Percentiles rank a stretch among this genome's conserved stretches.
Evolutionary conservation across 805 yeast species (phyloP).

Genomic region (Lachancea fermentati): DNA sequence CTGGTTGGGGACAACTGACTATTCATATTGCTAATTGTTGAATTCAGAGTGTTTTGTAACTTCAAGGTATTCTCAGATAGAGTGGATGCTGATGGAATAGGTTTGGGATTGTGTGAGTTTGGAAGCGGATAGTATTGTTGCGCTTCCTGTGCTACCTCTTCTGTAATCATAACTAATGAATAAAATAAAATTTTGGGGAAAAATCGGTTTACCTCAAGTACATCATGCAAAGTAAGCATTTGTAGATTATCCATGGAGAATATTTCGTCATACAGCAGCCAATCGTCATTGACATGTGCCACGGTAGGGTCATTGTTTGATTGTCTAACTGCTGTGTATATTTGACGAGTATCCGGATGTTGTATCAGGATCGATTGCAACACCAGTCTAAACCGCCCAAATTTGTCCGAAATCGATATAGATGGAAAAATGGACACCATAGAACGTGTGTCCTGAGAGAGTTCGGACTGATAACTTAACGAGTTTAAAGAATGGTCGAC

Average conservation of each 20-base stretch:
- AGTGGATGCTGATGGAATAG: conserved; percentile 2
- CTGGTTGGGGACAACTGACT: background rate
- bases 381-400: conserved; percentile 31
- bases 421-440: conserved; percentile 28
- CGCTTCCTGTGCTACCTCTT: conserved; percentile 6
- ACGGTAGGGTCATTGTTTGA: conserved; percentile 22
- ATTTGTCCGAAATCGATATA: conserved; percentile 25
- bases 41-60: conserved; percentile 1
- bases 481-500: conserved; percentile 14
- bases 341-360: conserved; percentile 21
- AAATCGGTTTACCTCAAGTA: conserved; percentile 24
- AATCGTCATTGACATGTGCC: conserved; percentile 35
- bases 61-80: conserved; percentile 5
- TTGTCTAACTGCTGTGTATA: conserved; percentile 32
- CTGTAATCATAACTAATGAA: conserved; percentile 9
- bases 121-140: conserved; percentile 4
- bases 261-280: conserved; percentile 37
- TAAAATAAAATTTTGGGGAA: conserved; percentile 34
- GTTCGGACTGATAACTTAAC: conserved; percentile 6
- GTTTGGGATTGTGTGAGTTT: conserved; percentile 1
- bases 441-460: conserved; percentile 13
- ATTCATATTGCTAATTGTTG: conserved; percentile 1
- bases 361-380: conserved; percentile 30
- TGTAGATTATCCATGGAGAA: conserved; percentile 36
- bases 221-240: conserved; percentile 32